These are phyloP conservation scores for Boletus sp. DNA, from an alignment of 1,284 basidiomycete species.

Conservation along the genomic window DNA sequence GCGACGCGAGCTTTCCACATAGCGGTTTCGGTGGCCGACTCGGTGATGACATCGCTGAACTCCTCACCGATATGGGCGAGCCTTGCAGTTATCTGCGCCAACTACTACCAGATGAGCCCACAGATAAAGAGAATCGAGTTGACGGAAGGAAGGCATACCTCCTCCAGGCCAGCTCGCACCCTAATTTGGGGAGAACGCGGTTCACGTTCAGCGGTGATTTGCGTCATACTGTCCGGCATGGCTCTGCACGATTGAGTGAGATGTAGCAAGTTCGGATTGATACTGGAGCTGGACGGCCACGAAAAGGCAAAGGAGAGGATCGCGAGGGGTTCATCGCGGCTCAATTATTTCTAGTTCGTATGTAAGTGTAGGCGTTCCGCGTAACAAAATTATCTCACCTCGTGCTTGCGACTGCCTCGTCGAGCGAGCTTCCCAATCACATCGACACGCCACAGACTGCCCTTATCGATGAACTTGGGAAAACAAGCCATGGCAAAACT, in stretches of 20 bases:
- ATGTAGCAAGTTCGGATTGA: background rate
- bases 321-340: constrained; percentile 12
- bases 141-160: constrained; percentile 16
- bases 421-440: constrained; percentile 18
- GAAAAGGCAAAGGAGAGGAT: constrained; percentile 2
- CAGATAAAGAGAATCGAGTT: background rate
- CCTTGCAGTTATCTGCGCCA: constrained; percentile 23
- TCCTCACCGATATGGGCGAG: constrained; percentile 31
- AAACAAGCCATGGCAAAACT: constrained; percentile 26
- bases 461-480: constrained; percentile 30
- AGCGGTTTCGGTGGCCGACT: constrained; percentile 25
- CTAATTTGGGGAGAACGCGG: constrained; percentile 19
- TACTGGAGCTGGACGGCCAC: background rate
- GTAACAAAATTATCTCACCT: constrained; percentile 22
- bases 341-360: constrained; percentile 1
- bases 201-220: background rate
- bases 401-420: constrained; percentile 3
- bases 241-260: background rate
- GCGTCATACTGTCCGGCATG: constrained; percentile 7
- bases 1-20: constrained; percentile 27
- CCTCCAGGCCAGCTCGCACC: constrained; percentile 26
- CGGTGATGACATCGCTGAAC: constrained; percentile 31
- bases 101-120: constrained; percentile 10
- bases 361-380: constrained; percentile 7
- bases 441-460: constrained; percentile 10